These are phyloP conservation scores for Tothia fuscella DNA, from an alignment of 2,329 filamentous ascomycete species.

Conservation along the genomic window DNA sequence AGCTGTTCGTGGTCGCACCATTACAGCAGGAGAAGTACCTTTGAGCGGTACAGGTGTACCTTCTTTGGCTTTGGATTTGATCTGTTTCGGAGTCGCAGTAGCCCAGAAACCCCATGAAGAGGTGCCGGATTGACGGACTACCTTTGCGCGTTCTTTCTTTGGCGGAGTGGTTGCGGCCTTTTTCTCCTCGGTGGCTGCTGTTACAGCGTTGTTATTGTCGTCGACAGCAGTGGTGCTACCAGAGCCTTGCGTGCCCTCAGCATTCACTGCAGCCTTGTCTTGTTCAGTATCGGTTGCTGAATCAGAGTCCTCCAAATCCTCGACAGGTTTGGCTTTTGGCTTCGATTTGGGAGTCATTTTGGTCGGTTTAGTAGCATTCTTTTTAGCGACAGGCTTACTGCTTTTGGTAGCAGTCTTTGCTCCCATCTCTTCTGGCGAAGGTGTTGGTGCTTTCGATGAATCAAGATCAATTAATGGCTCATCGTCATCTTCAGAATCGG, in stretches of 20 bases:
- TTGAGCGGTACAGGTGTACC: conserved; percentile 2
- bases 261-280: conserved; percentile 7
- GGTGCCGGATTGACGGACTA: conserved; percentile 7
- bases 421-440: conserved; percentile 7
- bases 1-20: conserved; percentile 7
- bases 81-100: conserved; percentile 5
- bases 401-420: conserved; percentile 3
- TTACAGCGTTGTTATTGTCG: conserved; percentile 4
- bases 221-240: conserved; percentile 13
- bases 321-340: conserved; percentile 1
- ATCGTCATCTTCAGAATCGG: conserved; percentile 5
- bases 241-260: conserved; percentile 10
- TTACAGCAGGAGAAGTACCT: conserved; percentile 2
- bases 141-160: conserved; percentile 12
- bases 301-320: neutral
- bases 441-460: conserved; percentile 1
- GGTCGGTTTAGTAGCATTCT: conserved; percentile 4
- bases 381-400: conserved; percentile 6
- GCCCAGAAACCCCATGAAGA: conserved; percentile 12
- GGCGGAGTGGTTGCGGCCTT: neutral
- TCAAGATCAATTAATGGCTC: conserved; percentile 6
- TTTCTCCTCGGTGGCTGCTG: too few relatives aligned
- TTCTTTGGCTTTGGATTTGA: conserved; percentile 6
- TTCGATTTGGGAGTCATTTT: conserved; percentile 7
- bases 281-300: conserved; percentile 7